Evolutionary conservation across 441 rosid species (phyloP).

Genomic region (Sinapis alba): DNA sequence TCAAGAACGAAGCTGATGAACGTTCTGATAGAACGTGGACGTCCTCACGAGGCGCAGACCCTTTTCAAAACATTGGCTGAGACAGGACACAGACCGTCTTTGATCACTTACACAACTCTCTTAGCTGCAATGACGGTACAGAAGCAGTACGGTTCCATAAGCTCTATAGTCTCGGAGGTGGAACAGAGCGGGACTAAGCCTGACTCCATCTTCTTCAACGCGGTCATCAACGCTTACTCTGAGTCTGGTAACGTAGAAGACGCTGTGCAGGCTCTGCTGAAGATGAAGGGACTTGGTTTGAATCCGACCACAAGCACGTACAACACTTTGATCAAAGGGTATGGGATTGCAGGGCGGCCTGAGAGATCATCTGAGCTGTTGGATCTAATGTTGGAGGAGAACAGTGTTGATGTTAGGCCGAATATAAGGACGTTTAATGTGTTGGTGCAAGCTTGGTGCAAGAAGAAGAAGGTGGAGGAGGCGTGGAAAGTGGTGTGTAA

Average conservation of each 20-base stretch:
- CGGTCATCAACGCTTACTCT: slow-evolving; percentile 66
- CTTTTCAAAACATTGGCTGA: slow-evolving; percentile 48
- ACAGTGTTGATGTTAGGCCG: slow-evolving; percentile 45
- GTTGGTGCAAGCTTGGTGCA: slow-evolving; percentile 68
- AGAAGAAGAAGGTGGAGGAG: slow-evolving; percentile 53
- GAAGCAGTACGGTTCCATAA: slow-evolving; percentile 51
- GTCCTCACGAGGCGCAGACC: slow-evolving; percentile 57
- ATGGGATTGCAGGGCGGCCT: slow-evolving; percentile 55
- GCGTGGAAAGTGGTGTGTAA: slow-evolving; percentile 61
- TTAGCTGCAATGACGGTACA: slow-evolving; percentile 57
- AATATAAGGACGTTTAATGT: slow-evolving; percentile 62
- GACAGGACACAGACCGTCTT: slow-evolving; percentile 59
- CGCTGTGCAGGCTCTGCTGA: slow-evolving; percentile 52
- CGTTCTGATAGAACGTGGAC: slow-evolving; percentile 53
- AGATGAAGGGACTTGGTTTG: slow-evolving; percentile 60
- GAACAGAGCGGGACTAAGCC: slow-evolving; percentile 52
- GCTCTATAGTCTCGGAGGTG: slow-evolving; percentile 49
- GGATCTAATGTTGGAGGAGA: slow-evolving; percentile 52
- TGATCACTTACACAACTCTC: slow-evolving; percentile 63
- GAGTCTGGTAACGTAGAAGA: slow-evolving; percentile 63
- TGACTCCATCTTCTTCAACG: slow-evolving; percentile 58
- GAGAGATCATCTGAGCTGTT: slow-evolving; percentile 60
- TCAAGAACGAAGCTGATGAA: slow-evolving; percentile 70
- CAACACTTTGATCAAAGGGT: slow-evolving; percentile 69
- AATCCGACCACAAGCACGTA: slow-evolving; percentile 64